Base-by-base conservation (phyloP, 768 basidiomycete genomes). In the Saitozyma podzolica region DNA sequence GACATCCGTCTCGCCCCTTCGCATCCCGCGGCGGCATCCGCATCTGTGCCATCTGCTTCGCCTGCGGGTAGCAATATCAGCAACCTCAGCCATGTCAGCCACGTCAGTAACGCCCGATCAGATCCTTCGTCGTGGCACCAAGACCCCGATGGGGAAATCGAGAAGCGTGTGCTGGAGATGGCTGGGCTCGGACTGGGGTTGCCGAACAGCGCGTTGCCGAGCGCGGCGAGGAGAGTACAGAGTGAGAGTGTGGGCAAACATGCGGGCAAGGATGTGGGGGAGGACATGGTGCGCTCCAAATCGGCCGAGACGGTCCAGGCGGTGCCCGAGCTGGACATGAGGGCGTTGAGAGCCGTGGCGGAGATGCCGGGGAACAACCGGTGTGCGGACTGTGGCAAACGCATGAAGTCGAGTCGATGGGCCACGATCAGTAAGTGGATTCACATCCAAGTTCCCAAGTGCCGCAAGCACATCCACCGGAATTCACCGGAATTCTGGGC, bases 161-260 rank as follows among this genome's bases (percentile, higher is more conserved):
- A 89, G 75, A 85, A 86, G 72, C 91, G 92, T 74, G 86, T 87
- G 2, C 78, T 93, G 55, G 91, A 93, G 71, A 88, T 88, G 70
- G 92, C 92, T 66, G 92, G 93, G 74, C 78, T 93, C 51, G 92
- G 89, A 70, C 20, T 70, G 1, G 70, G 70, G 8, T 49, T 56
- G 11, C 49, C 43, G 29, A 48, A 49, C 14, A 41, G 37, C 17
- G 40, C 11, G 55, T 59, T 37, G 53, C 61, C 49, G 51, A 55
- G 9, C 43, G 47, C 19, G 48, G 58, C 47, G 37, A 50, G 45
- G 58, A 62, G 69, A 50, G 64, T 74, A 5, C 54, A 65, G 19
- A 68, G 68, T 40, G 70, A 70, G 50, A 40, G 59, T 56, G 13
- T 29, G 42, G 17, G 47, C 40, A 56, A 43, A 56, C 41, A 57